A percentile compares a stretch with the other conserved stretches of the same genome.
Evolutionary conservation across 345 rosid species (phyloP).

Genomic region (Salix suchowensis): DNA sequence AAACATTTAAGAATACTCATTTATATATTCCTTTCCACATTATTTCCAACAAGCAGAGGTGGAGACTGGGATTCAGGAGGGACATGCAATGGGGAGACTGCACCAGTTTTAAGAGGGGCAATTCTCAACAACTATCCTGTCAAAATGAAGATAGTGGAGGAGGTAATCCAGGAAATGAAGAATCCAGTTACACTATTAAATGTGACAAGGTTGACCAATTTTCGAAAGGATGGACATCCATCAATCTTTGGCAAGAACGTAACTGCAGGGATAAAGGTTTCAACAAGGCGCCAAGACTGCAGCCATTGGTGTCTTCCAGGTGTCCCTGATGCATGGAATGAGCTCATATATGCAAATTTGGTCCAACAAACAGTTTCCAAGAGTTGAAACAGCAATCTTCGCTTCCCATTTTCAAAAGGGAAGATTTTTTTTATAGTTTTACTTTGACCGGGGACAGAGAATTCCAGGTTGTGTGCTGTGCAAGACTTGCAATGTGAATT

Average conservation of each 20-base stretch:
- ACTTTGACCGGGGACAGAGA: not conserved
- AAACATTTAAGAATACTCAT: not conserved
- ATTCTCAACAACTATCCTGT: constrained; percentile 60
- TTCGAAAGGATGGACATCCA: constrained; percentile 91
- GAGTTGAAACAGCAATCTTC: not conserved
- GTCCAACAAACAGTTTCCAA: constrained; percentile 26
- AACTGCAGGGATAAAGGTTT: constrained; percentile 33
- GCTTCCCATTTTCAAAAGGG: not conserved
- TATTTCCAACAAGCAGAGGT: constrained; percentile 47
- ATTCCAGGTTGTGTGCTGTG: not conserved
- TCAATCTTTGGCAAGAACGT: constrained; percentile 63
- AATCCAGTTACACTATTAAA: constrained; percentile 62
- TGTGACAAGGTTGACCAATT: constrained; percentile 78
- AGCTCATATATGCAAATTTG: constrained; percentile 70
- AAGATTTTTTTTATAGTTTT: not conserved
- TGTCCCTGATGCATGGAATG: constrained; percentile 92
- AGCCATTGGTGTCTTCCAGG: constrained; percentile 99
- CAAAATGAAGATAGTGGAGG: constrained; percentile 89
- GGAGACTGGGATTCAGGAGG: constrained; percentile 99
- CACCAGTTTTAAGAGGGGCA: constrained; percentile 56
- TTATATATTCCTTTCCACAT: not conserved
- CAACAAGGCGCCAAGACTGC: constrained; percentile 66
- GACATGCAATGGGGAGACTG: constrained; percentile 69
- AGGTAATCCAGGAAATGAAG: constrained; percentile 56
- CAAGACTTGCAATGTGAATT: not conserved